phyloP scores from a whole-genome alignment of 2,329 filamentous ascomycete species.

The Colletotrichum destructivum region DNA sequence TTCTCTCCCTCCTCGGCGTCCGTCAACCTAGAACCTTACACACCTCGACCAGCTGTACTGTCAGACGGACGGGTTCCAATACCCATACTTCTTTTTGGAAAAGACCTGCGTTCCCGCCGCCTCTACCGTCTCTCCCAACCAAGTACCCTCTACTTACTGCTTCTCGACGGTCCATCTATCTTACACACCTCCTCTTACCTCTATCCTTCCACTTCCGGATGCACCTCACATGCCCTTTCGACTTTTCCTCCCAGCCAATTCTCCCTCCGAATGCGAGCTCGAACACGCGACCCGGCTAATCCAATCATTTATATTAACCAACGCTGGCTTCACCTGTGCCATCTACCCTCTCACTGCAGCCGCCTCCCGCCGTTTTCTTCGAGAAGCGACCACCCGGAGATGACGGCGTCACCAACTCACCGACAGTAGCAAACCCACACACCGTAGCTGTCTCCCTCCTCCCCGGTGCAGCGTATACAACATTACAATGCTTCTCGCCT shows the following conservation, averaged over 20 bases:
- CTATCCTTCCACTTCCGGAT: conserved; percentile 2
- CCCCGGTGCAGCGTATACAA: conserved; percentile 8
- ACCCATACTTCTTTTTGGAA: too few relatives aligned
- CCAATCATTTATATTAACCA: not conserved
- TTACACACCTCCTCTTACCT: not conserved
- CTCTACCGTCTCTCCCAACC: conserved; percentile 1
- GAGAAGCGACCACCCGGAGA: conserved; percentile 23
- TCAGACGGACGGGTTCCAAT: not conserved
- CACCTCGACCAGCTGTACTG: conserved; percentile 9
- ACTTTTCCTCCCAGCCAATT: not conserved
- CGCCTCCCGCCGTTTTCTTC: conserved; percentile 3
- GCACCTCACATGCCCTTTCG: conserved; percentile 25
- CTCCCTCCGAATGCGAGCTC: conserved; percentile 28
- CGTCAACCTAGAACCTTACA: conserved; percentile 6
- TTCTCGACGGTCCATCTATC: not conserved
- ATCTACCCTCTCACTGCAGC: not conserved
- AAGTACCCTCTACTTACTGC: too few relatives aligned
- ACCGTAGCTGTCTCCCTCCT: not conserved
- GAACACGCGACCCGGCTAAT: conserved; percentile 12
- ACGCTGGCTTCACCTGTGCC: not conserved
- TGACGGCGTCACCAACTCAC: conserved; percentile 31
- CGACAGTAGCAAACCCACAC: conserved; percentile 25
- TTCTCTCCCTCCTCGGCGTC: not conserved
- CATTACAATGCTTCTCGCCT: conserved; percentile 84
- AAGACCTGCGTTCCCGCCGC: not conserved